Percentiles rank a stretch among this genome's conserved stretches.
Conservation (phyloP, 78 protist species). For the Andalucia godoyi region DNA sequence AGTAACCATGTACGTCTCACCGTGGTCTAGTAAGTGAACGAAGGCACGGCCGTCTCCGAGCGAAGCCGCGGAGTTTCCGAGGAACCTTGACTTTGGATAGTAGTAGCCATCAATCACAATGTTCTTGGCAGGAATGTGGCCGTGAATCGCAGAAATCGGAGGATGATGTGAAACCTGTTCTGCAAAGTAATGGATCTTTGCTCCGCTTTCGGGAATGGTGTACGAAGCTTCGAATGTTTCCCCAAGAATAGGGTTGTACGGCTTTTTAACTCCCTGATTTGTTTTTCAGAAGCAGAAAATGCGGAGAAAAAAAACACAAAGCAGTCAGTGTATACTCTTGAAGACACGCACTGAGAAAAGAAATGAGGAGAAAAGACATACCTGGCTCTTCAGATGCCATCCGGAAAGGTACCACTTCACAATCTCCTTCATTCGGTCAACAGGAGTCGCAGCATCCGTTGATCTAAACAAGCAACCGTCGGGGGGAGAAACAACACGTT, state of each 20-base stretch:
- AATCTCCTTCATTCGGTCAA: conserved; percentile 44
- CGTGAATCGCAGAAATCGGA: conserved; percentile 71
- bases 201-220: conserved; percentile 1
- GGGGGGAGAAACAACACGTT: not conserved
- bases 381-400: conserved; percentile 44
- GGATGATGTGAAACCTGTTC: conserved; percentile 91
- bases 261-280: conserved; percentile 79
- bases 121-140: conserved; percentile 48
- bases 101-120: conserved; percentile 36
- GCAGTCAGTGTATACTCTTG: too few relatives aligned
- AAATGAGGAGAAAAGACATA: too few relatives aligned
- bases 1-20: conserved; percentile 50
- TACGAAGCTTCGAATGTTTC: conserved; percentile 66
- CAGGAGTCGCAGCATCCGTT: conserved; percentile 20
- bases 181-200: conserved; percentile 5
- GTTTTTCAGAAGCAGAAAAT: too few relatives aligned
- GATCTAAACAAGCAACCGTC: conserved; percentile 2
- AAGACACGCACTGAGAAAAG: too few relatives aligned
- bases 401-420: conserved; percentile 77
- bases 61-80: conserved; percentile 57
- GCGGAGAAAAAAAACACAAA: too few relatives aligned
- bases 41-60: conserved; percentile 42
- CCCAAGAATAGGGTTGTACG: conserved; percentile 89
- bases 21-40: conserved; percentile 7
- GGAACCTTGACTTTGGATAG: conserved; percentile 45